phyloP scores from a whole-genome alignment of 2,329 filamentous ascomycete genomes.

The Niveomyces coronatus region DNA sequence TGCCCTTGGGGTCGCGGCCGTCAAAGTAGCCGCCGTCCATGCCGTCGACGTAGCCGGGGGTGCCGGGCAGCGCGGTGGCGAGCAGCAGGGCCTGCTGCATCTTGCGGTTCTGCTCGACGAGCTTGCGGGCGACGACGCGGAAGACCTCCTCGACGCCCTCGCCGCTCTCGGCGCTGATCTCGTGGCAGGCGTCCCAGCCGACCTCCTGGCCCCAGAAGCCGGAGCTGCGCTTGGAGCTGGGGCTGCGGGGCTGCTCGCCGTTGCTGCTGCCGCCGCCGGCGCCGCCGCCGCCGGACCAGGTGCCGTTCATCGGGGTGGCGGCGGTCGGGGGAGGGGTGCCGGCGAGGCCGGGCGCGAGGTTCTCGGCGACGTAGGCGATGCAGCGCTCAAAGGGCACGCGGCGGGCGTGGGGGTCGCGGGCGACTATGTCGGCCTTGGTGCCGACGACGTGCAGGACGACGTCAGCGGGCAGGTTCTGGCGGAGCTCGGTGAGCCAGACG shows the following conservation, averaged over 20 bases:
- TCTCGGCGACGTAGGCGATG: slow-evolving; percentile 90
- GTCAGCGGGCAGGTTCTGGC: slow-evolving; percentile 64
- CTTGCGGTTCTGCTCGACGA: slow-evolving; percentile 54
- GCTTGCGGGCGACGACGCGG: slow-evolving; percentile 53
- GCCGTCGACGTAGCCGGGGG: slow-evolving; percentile 34
- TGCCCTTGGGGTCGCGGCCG: slow-evolving; percentile 32
- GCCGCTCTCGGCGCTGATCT: slow-evolving; percentile 87
- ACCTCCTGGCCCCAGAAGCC: slow-evolving; percentile 88
- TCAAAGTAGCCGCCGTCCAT: slow-evolving; percentile 43
- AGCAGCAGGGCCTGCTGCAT: slow-evolving; percentile 48
- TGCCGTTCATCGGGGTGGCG: slow-evolving; percentile 22
- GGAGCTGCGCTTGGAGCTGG: slow-evolving; percentile 55
- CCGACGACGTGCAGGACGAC: slow-evolving; percentile 91
- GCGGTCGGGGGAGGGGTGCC: slow-evolving; percentile 60
- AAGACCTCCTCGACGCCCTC: slow-evolving; percentile 97
- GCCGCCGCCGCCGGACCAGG: slow-evolving; percentile 17
- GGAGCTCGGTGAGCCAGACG: slow-evolving; percentile 77
- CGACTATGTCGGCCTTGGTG: slow-evolving; percentile 85
- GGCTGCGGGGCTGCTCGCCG: slow-evolving; percentile 41
- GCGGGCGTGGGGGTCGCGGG: slow-evolving; percentile 65
- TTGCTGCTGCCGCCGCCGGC: no score
- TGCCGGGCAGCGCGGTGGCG: slow-evolving; percentile 42
- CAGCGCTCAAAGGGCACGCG: slow-evolving; percentile 91
- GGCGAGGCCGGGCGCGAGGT: slow-evolving; percentile 62
- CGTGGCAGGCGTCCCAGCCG: slow-evolving; percentile 95